Evolutionary conservation across 176 grass and related monocot species (phyloP).

Genomic region (Cenchrus americanus): DNA sequence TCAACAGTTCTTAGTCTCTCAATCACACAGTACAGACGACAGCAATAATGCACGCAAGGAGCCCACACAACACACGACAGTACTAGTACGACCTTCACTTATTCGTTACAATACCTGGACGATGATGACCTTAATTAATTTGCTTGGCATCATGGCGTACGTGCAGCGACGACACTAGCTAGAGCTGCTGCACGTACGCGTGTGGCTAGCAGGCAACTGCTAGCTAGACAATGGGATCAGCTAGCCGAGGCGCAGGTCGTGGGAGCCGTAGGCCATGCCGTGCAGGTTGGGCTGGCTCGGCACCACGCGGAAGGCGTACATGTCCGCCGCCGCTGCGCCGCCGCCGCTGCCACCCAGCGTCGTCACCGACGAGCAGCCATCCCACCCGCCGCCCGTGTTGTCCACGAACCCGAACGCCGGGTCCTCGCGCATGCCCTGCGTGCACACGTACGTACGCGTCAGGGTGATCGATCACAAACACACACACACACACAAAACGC

Average conservation of each 20-base stretch:
- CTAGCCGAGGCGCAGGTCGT: slow-evolving; percentile 84
- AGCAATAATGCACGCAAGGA: no score
- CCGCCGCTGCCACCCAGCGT: slow-evolving; percentile 38
- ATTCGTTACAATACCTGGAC: slow-evolving; percentile 1
- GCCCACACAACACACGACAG: not conserved
- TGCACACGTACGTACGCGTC: no score
- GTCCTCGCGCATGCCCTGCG: slow-evolving; percentile 78
- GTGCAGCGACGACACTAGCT: no score
- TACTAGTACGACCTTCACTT: not conserved
- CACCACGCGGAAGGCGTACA: slow-evolving; percentile 85
- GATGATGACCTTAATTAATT: not conserved
- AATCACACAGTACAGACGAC: no score
- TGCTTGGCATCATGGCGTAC: no score
- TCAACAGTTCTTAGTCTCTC: no score
- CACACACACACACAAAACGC: no score
- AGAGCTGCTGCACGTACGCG: no score
- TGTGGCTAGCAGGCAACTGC: no score
- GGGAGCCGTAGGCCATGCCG: slow-evolving; percentile 77
- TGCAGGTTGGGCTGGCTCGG: slow-evolving; percentile 92
- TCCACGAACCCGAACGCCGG: slow-evolving; percentile 76
- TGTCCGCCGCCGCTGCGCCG: slow-evolving; percentile 28
- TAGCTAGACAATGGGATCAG: no score
- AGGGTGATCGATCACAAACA: no score
- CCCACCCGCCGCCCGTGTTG: slow-evolving; percentile 58
- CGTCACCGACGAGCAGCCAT: slow-evolving; percentile 28